Evolutionary conservation across 192 early-diverging fungal genomes (phyloP).

Genomic region (Coemansia erecta): DNA sequence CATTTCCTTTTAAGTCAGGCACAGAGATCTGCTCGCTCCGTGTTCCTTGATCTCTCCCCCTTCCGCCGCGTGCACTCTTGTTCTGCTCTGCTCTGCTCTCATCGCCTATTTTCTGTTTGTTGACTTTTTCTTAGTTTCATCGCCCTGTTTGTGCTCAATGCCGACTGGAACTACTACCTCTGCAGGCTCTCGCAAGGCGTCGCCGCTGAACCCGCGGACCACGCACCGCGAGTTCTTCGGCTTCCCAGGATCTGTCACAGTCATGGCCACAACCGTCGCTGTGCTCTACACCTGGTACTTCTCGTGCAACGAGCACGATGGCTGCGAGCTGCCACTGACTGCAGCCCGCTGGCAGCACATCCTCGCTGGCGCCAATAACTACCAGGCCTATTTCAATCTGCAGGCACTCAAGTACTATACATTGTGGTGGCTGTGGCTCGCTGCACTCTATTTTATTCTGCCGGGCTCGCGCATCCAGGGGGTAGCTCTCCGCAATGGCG

Average conservation of each 20-base stretch:
- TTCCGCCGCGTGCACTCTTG: background rate
- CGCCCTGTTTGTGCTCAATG: background rate
- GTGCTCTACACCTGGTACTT: conserved; percentile 53
- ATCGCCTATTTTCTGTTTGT: background rate
- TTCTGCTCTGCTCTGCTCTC: background rate
- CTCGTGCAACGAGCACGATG: conserved; percentile 43
- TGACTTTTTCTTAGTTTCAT: background rate
- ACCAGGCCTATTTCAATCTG: conserved; percentile 44
- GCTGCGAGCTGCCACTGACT: conserved; percentile 55
- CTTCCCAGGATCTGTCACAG: conserved; percentile 58
- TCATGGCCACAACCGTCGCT: conserved; percentile 50
- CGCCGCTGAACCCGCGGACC: conserved; percentile 61
- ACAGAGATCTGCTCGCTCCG: background rate
- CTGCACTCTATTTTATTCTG: conserved; percentile 61
- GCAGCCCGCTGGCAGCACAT: conserved; percentile 25
- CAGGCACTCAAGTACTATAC: conserved; percentile 51
- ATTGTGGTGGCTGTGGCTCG: conserved; percentile 71
- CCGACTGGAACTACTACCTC: background rate
- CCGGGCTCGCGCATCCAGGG: conserved; percentile 70
- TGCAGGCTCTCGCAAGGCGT: background rate
- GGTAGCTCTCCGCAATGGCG: conserved; percentile 67
- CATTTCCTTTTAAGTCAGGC: no score
- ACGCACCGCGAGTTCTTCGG: conserved; percentile 82
- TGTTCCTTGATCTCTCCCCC: background rate
- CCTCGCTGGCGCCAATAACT: conserved; percentile 46